phyloP scores from a whole-genome alignment of 1,284 basidiomycete genomes.

The Limonomyces culmigenus region DNA sequence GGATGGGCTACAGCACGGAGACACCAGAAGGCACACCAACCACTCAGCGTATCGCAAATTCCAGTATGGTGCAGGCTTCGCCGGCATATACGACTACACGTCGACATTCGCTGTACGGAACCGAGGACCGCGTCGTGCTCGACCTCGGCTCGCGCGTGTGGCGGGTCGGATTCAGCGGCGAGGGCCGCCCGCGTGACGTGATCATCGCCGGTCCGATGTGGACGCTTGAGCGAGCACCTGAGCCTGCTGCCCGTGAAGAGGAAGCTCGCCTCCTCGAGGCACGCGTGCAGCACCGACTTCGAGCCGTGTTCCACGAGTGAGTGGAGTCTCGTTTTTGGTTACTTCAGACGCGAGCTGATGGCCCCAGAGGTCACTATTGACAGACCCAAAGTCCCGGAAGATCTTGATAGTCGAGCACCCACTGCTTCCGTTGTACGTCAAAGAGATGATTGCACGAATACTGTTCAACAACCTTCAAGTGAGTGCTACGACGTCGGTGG shows the following conservation, averaged over 20 bases:
- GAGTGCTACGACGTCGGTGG: slow-evolving; percentile 7
- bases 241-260: slow-evolving; percentile 43
- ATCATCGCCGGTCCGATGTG: slow-evolving; percentile 41
- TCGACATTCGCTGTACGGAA: slow-evolving; percentile 68
- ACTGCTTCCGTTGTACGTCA: slow-evolving; percentile 70
- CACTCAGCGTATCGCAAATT: too few relatives aligned
- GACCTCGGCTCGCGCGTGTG: slow-evolving; percentile 74
- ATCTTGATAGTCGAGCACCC: slow-evolving; percentile 88
- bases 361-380: slow-evolving; percentile 60
- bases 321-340: slow-evolving; percentile 14
- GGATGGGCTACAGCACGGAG: too few relatives aligned
- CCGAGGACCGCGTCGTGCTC: slow-evolving; percentile 72
- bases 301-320: slow-evolving; percentile 76
- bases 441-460: slow-evolving; percentile 73
- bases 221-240: slow-evolving; percentile 37
- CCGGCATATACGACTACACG: slow-evolving; percentile 66
- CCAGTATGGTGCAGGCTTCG: too few relatives aligned
- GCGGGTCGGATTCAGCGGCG: slow-evolving; percentile 84
- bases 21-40: too few relatives aligned
- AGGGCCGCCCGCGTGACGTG: slow-evolving; percentile 67
- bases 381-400: slow-evolving; percentile 87
- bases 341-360: slow-evolving; percentile 8
- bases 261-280: slow-evolving; percentile 56
- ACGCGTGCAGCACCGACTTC: slow-evolving; percentile 47
- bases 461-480: slow-evolving; percentile 88